Base-by-base conservation (phyloP, 164 flowering plant species). In the Liriodendron chinense region DNA sequence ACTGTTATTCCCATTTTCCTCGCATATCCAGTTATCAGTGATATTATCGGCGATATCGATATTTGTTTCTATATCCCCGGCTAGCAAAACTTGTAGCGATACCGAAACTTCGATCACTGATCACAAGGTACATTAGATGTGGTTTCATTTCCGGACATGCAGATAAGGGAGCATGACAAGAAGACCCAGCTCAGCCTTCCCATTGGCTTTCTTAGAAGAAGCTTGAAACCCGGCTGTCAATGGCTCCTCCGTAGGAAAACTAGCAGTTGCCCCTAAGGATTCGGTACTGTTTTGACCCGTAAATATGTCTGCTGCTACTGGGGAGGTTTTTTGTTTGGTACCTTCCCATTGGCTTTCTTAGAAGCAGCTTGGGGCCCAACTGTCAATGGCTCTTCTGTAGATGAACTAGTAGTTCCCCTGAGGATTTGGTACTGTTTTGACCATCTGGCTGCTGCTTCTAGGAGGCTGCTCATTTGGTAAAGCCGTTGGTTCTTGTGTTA, bases 111-210 rank as follows among this genome's bases (percentile, higher is more conserved):
- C n/a, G n/a, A n/a, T n/a, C n/a, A n/a, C n/a, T n/a, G n/a, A n/a
- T n/a, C n/a, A n/a, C n/a, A n/a, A n/a, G 5, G 43, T 34, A 34
- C 43, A 34, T 34, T 53, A 53, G 18, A 53, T 53, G 18, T 53
- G 18, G 59, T 16, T 16, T 53, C 18, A 16, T 53, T 53, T 53
- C 8, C 3, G 59, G 59, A 9, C 13, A 53, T 53, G 59, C 18
- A 16, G 18, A 53, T 10, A 53, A 28, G 12, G 20, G 24, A 26
- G 47, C 47, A 66, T 66, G 21, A 28, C 3, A 14, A 10, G 20
- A 66, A 25, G 21, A 69, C 71, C 43, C 48, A 25, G 61, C 70
- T 49, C 76, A 25, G 22, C 63, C 70, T 50, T 66, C 62, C 70
- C 76, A 34, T 64, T 18, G 34, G 49, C 4, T 28, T 72, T 72